phyloP scores from a whole-genome alignment of 139 green algal species.

The Chlorella sp. region DNA sequence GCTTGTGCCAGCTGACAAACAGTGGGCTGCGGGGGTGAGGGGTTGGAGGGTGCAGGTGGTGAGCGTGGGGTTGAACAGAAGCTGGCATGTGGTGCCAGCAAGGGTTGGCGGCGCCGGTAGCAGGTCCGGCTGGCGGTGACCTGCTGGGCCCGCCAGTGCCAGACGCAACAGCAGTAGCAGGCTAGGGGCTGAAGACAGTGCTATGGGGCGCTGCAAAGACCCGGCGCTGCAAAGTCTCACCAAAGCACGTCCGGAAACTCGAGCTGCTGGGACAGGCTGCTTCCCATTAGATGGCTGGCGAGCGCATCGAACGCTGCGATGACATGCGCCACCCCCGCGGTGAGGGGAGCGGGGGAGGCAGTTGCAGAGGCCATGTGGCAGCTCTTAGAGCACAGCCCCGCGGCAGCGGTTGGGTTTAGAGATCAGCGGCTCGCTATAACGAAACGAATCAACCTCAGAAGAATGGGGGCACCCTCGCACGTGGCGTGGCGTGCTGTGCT shows the following conservation, averaged over 20 bases:
- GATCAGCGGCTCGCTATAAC: too few species aligned
- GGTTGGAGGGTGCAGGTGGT: not conserved
- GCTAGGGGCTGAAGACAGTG: not conserved
- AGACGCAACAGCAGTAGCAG: not conserved
- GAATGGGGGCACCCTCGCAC: too few species aligned
- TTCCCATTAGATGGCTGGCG: constrained; percentile 47
- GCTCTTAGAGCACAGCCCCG: too few species aligned
- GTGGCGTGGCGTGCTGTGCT: too few species aligned
- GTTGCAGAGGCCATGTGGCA: not conserved
- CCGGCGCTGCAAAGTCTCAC: constrained; percentile 34
- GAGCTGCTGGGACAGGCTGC: constrained; percentile 11
- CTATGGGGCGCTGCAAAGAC: not conserved
- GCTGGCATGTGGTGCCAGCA: not conserved
- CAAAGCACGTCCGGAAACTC: constrained; percentile 61
- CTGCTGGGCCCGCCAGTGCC: too few species aligned
- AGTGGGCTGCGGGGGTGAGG: constrained; percentile 58
- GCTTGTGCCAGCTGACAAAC: constrained; percentile 88
- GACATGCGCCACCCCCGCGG: constrained; percentile 51
- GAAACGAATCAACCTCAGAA: too few species aligned
- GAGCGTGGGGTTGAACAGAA: not conserved
- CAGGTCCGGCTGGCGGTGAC: not conserved
- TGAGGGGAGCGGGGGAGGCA: not conserved
- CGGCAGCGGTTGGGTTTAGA: too few species aligned
- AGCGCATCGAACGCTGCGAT: constrained; percentile 64
- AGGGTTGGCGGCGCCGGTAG: not conserved